Conservation (phyloP, 1,284 basidiomycete genomes). For the Neotropicomus parvogracilis region DNA sequence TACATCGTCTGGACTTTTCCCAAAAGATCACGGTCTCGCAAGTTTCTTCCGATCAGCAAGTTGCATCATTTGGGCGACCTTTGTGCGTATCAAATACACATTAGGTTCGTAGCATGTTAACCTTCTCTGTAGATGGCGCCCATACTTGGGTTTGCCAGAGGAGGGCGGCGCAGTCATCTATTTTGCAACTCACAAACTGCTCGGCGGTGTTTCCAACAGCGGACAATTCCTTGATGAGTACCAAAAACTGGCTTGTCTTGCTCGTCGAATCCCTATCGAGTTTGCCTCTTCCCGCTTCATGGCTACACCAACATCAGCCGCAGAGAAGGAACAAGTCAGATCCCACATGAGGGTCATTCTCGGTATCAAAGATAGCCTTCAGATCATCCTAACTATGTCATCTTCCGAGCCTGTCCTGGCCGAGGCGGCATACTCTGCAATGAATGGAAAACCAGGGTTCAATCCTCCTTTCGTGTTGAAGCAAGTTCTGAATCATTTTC, state of each 20-base stretch:
- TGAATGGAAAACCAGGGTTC: not conserved
- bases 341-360: not conserved
- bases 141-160: too few relatives aligned
- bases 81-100: too few relatives aligned
- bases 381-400: not conserved
- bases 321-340: not conserved
- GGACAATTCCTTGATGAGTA: too few relatives aligned
- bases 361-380: not conserved
- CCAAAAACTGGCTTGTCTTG: not conserved
- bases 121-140: too few relatives aligned
- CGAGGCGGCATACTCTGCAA: not conserved
- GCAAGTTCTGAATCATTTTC: not conserved
- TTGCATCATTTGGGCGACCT: too few relatives aligned
- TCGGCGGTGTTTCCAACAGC: too few relatives aligned
- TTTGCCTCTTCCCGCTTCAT: not conserved
- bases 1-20: too few relatives aligned
- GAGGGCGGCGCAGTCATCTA: too few relatives aligned
- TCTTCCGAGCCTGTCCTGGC: not conserved
- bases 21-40: too few relatives aligned
- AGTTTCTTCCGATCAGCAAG: too few relatives aligned
- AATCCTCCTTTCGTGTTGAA: conserved; percentile 8
- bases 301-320: not conserved
- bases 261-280: not conserved
- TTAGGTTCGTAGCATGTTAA: too few relatives aligned
- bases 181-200: too few relatives aligned